Conservation (phyloP, 805 yeast genomes). For the Hagleromyces aurorensis region DNA sequence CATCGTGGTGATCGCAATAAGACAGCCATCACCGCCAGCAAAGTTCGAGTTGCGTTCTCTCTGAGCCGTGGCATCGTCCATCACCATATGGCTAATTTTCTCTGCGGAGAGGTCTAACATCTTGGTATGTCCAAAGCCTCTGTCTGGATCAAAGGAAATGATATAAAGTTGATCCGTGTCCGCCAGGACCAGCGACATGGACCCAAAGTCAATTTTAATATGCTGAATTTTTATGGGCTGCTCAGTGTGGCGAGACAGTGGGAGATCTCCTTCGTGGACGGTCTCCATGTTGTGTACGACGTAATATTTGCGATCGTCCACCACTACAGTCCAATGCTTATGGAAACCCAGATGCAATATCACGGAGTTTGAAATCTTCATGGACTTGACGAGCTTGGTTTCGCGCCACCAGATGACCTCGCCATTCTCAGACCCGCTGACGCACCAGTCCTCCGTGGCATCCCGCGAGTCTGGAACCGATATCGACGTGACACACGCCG, state of each 20-base stretch:
- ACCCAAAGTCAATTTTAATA: constrained; percentile 29
- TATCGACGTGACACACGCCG: constrained; percentile 27
- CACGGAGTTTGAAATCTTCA: constrained; percentile 16
- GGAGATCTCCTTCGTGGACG: constrained; percentile 14
- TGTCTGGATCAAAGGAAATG: constrained; percentile 19
- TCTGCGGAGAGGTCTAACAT: constrained; percentile 10
- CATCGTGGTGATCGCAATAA: constrained; percentile 20
- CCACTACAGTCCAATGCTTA: constrained; percentile 19
- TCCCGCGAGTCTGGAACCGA: constrained; percentile 19
- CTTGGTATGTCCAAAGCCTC: constrained; percentile 21
- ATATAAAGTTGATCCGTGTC: constrained; percentile 14
- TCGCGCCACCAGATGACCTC: constrained; percentile 31
- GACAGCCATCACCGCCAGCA: constrained; percentile 32
- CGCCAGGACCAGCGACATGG: constrained; percentile 19
- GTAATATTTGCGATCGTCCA: constrained; percentile 21
- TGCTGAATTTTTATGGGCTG: constrained; percentile 13
- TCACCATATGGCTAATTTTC: constrained; percentile 15
- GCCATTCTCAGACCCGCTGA: constrained; percentile 29
- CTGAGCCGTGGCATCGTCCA: constrained; percentile 26
- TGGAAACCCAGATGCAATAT: constrained; percentile 18
- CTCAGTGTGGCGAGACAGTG: constrained; percentile 4
- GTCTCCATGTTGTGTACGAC: constrained; percentile 20
- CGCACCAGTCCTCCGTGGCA: constrained; percentile 23
- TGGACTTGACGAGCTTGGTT: constrained; percentile 12
- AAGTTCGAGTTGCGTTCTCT: constrained; percentile 19